Evolutionary conservation across 139 green algal species (phyloP), one percentile per base, ranked within the genome.

Genomic region (Auxenochlorella pyrenoidosa): DNA sequence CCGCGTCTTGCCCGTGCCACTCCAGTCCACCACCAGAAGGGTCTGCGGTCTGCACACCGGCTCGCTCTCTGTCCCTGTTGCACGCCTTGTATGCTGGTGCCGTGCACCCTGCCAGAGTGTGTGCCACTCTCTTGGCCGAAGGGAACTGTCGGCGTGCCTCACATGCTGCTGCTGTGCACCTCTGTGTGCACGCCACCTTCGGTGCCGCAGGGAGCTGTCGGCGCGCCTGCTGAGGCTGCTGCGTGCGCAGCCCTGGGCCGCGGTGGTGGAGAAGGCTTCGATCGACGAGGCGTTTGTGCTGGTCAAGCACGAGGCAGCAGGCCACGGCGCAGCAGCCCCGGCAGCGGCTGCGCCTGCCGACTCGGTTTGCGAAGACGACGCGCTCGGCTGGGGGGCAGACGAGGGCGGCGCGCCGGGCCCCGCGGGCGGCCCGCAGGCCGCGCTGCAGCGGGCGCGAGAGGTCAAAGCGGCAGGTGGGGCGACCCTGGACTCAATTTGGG

Each of bases 271-370:
- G 87, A 90, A 92, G 72, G 93, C 93, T 0, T 92, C 81, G 38
- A 96, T 96, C 44, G 94, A 96, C 79, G 94, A 96, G 70, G 94
- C 92, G 0, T 96, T 86, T 89, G 43, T 96, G 13, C 85, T 92
- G 8, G n/a, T 89, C 54, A 63, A 24, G 60, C 51, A 66, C n/a
- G n/a, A n/a, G n/a, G n/a, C n/a, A 44, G 47, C 28, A 4, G 16
- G 3, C 15, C 34, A 34, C 16, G 43, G 44, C 44, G 28, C 44
- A 26, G 75, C 26, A 30, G 44, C 38, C n/a, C n/a, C n/a, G 24
- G 78, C 78, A 72, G n/a, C n/a, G n/a, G 54, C 51, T 36, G 32
- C 51, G 28, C 4, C 32, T 5, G 59, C 36, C 0, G 58, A 32
- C 10, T 15, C 32, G 24, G 6, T 21, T 38, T 40, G 40, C 13